Conservation (phyloP, 1,284 basidiomycete genomes). For the Inonotus hispidus region DNA sequence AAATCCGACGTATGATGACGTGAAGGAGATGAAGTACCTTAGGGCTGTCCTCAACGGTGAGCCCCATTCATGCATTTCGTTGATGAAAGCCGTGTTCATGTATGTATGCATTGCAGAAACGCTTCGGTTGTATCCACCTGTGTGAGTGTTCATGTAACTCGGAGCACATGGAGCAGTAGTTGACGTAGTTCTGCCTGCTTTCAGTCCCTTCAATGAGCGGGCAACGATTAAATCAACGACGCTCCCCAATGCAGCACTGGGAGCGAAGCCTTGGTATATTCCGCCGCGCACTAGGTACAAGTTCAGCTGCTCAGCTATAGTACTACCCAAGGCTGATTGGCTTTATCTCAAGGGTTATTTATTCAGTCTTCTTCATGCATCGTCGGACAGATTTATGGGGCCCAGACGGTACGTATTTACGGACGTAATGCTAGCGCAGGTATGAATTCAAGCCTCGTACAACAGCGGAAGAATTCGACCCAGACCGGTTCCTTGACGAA, state of each 20-base stretch:
- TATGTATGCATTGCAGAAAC: constrained; percentile 36
- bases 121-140: constrained; percentile 53
- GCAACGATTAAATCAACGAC: constrained; percentile 37
- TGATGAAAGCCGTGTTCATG: no score
- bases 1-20: constrained; percentile 33
- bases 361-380: constrained; percentile 59
- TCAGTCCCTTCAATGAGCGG: constrained; percentile 47
- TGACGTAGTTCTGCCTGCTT: neutral
- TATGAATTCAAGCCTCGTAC: neutral
- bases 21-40: constrained; percentile 38
- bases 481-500: constrained; percentile 38
- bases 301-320: no score
- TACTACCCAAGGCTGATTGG: no score
- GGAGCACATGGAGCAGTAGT: neutral
- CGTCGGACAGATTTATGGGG: constrained; percentile 61
- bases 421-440: neutral
- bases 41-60: constrained; percentile 36
- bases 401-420: constrained; percentile 45
- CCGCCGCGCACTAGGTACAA: constrained; percentile 47
- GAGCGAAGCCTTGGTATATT: constrained; percentile 46
- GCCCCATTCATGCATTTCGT: neutral
- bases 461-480: constrained; percentile 40
- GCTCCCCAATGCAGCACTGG: constrained; percentile 39
- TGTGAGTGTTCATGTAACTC: constrained; percentile 33
- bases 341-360: constrained; percentile 34